Conservation (phyloP, 306 rosid genomes). For the Fragaria vesca region DNA sequence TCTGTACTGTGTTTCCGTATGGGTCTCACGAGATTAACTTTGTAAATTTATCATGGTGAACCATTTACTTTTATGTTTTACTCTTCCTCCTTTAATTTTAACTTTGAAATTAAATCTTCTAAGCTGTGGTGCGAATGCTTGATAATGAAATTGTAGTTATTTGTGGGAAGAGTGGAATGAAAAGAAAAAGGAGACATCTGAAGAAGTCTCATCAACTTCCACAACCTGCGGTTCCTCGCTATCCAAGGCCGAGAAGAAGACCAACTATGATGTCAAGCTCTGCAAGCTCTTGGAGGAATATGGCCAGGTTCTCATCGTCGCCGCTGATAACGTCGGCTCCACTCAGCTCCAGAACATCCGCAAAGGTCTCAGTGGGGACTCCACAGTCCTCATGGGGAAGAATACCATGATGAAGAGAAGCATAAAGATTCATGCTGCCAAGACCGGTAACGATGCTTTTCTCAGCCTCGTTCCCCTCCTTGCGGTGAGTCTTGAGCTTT, state of each 20-base stretch:
- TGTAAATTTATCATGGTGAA: not conserved
- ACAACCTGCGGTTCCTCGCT: conserved; percentile 70
- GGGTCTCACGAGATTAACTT: not conserved
- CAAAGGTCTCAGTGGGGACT: conserved; percentile 77
- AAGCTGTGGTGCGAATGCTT: conserved; percentile 13
- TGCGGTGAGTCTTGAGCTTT: conserved; percentile 34
- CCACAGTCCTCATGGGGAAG: conserved; percentile 87
- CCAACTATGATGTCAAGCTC: conserved; percentile 67
- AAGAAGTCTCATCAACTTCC: conserved; percentile 62
- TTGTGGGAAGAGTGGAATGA: conserved; percentile 97
- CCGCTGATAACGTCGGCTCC: conserved; percentile 89
- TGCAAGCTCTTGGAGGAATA: conserved; percentile 72
- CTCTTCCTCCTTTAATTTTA: not conserved
- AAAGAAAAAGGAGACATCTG: conserved; percentile 56
- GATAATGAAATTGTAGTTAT: conserved; percentile 53
- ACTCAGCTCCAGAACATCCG: conserved; percentile 82
- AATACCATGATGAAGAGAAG: conserved; percentile 98
- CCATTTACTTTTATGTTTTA: not conserved
- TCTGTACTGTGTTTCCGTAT: not conserved
- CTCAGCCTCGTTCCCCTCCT: conserved; percentile 84
- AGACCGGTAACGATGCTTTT: conserved; percentile 57
- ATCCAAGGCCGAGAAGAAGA: conserved; percentile 82
- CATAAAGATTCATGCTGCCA: conserved; percentile 63
- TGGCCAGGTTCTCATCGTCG: conserved; percentile 71
- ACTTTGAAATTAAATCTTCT: conserved; percentile 12